Evolutionary conservation across 2,329 filamentous ascomycete genomes (phyloP), one percentile per base, ranked within the genome.

Genomic region (Capronia coronata): DNA sequence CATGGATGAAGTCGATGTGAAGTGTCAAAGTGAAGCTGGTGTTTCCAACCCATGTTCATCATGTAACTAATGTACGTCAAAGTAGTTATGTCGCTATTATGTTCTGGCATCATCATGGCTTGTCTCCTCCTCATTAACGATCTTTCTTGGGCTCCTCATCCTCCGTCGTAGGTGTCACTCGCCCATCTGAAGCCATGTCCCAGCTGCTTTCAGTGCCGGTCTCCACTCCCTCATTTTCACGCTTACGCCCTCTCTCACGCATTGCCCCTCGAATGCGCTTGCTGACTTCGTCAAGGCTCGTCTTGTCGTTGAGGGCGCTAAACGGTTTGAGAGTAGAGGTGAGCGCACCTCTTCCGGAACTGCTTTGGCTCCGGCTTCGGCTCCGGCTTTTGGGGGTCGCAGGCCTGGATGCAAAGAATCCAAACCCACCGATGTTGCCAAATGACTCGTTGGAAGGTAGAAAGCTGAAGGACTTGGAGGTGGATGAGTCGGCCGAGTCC

Each of bases 371-470:
- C 21, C 85, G 76, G 58, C 78, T 83, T 49, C 84, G 77, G 61
- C 82, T 86, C 21, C 85, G 76, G 58, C 78, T 83, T 49, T 82
- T 78, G n/a, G 88, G 82, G 44, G 86, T 94, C n/a, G 84, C 78
- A 3, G 90, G 89, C 23, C 87, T 78, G 13, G 87, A 93, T 2
- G 90, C 88, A 71, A 97, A 98, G 69, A 98, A 84, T 54, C 86
- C 87, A 58, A 95, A 84, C 42, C 79, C 82, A 10, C 87, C 85
- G 56, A 97, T 84, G 66, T 97, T 91, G 67, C 84, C 84, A 71
- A 96, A 96, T 0, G 87, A 93, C 68, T 97, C 93, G 71, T 95
- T 96, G 52, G 86, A 83, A 7, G 91, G 90, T 1, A 82, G 58
- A 11, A 58, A 46, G 71, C 71, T 38, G 67, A 68, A 58, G 71